Base-by-base conservation (phyloP, 129 eudicot genomes). In the Smallanthus sonchifolius region DNA sequence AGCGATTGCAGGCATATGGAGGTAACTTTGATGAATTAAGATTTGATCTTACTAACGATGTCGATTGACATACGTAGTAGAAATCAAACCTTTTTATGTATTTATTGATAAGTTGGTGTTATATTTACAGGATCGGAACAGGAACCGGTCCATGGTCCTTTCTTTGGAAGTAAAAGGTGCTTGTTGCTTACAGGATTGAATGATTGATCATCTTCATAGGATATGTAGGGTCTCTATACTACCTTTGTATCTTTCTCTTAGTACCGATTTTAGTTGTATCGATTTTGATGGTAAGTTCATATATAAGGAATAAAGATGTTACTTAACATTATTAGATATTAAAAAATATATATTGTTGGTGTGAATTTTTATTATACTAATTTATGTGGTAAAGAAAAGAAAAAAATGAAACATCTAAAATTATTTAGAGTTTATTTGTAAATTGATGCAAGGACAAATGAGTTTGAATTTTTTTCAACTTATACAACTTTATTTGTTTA, bases 91-190 rank as follows among this genome's bases (percentile, higher is more conserved):
- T 39, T 11, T 16, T 24, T 4, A 16, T 2, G 11, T 13, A 16
- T 16, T 65, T 16, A 45, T 15, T 65, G 36, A 73, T 39, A 47
- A 66, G 32, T 47, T 19, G n/a, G 7, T 30, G 20, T 49, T 54
- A 4, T 24, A n/a, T 79, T 28, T 83, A 75, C 86, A 91, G 92
- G 85, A 86, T 91, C 83, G 92, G 95, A 55, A 88, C 92, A 24
- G 90, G 95, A 62, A 86, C 97, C 0, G 95, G 95, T 57, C 97
- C 92, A 3, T 91, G 95, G 92, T 73, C 76, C 5, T 91, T 88
- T 65, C 92, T 91, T 30, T 61, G 78, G 70, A 75, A 75, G 42
- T 75, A 65, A 35, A 48, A 67, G 71, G 43, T 10, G 79, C 30
- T 55, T 57, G 39, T 8, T 49, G 9, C 15, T 61, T 63, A 9